These are phyloP conservation scores for Darksidea phi DNA, from an alignment of 495 filamentous ascomycete genomes.

Conservation along the genomic window DNA sequence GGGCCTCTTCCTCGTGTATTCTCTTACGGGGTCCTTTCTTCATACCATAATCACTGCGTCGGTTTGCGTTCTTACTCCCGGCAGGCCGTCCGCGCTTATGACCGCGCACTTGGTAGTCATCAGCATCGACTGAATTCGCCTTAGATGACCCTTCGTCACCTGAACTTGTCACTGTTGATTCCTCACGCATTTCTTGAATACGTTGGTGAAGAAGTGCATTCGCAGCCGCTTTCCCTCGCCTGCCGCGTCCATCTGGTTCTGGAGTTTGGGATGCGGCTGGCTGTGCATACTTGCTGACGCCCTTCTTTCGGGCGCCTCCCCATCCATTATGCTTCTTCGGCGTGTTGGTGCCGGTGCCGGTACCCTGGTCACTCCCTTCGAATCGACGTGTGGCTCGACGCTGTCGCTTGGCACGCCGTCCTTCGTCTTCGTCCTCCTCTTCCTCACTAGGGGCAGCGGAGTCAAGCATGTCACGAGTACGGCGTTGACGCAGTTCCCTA, in stretches of 20 bases:
- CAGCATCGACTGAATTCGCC: not conserved
- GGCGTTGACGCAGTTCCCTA: slow-evolving; percentile 43
- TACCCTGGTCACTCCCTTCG: slow-evolving; percentile 22
- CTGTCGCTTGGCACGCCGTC: slow-evolving; percentile 20
- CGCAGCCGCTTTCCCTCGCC: slow-evolving; percentile 20
- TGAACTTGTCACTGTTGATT: slow-evolving; percentile 37
- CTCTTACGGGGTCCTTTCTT: slow-evolving; percentile 43
- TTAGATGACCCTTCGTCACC: slow-evolving; percentile 30
- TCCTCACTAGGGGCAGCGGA: slow-evolving; percentile 38
- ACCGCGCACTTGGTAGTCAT: slow-evolving; percentile 5
- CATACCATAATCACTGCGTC: slow-evolving; percentile 42
- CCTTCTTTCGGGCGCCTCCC: slow-evolving; percentile 34
- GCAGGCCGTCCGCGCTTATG: slow-evolving; percentile 38
- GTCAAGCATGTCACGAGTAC: slow-evolving; percentile 33
- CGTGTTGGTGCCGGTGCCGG: slow-evolving; percentile 17
- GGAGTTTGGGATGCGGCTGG: slow-evolving; percentile 26
- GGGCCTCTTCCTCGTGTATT: not conserved
- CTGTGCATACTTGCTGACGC: slow-evolving; percentile 23
- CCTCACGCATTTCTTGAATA: slow-evolving; percentile 42
- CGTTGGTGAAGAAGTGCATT: slow-evolving; percentile 30
- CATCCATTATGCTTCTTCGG: slow-evolving; percentile 24
- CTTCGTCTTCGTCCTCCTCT: slow-evolving; percentile 32
- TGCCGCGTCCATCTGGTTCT: slow-evolving; percentile 29
- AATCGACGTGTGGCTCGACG: slow-evolving; percentile 30
- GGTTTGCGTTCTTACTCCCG: slow-evolving; percentile 42